Evolutionary conservation across 2,329 filamentous ascomycete species (phyloP).

Genomic region (Helicocarpus griseus): DNA sequence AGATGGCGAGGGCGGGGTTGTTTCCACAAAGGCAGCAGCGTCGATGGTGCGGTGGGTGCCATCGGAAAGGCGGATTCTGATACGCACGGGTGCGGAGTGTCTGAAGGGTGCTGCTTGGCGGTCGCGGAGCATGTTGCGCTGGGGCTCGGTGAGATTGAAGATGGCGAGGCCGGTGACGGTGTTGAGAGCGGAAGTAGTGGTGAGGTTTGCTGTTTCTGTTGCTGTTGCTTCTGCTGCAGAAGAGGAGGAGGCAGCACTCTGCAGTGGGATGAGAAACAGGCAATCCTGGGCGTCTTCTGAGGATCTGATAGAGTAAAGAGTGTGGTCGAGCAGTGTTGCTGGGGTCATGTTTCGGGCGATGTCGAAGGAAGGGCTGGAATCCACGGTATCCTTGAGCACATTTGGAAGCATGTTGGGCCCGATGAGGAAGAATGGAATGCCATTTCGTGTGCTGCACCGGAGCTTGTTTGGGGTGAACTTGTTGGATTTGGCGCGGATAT

Average conservation of each 20-base stretch:
- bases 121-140: slow-evolving; percentile 18
- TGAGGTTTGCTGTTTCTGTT: not conserved
- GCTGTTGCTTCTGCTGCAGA: not conserved
- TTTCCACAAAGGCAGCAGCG: slow-evolving; percentile 17
- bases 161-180: slow-evolving; percentile 17
- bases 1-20: not conserved
- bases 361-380: slow-evolving; percentile 9
- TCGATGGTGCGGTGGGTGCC: slow-evolving; percentile 14
- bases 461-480: slow-evolving; percentile 16
- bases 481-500: slow-evolving; percentile 16
- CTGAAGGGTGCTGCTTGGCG: slow-evolving; percentile 16
- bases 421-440: slow-evolving; percentile 20
- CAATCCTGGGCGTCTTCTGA: not conserved
- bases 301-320: slow-evolving; percentile 14
- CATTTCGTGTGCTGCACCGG: slow-evolving; percentile 10
- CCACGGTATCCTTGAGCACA: slow-evolving; percentile 17
- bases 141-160: slow-evolving; percentile 17
- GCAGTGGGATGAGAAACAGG: not conserved
- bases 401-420: slow-evolving; percentile 23
- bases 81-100: slow-evolving; percentile 13
- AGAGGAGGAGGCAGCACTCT: not conserved
- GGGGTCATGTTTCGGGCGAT: slow-evolving; percentile 20
- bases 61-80: slow-evolving; percentile 16
- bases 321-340: slow-evolving; percentile 18
- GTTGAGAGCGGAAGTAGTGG: not conserved